These are phyloP conservation scores for Quercus agrifolia DNA, from an alignment of 306 rosid species.

Conservation along the genomic window DNA sequence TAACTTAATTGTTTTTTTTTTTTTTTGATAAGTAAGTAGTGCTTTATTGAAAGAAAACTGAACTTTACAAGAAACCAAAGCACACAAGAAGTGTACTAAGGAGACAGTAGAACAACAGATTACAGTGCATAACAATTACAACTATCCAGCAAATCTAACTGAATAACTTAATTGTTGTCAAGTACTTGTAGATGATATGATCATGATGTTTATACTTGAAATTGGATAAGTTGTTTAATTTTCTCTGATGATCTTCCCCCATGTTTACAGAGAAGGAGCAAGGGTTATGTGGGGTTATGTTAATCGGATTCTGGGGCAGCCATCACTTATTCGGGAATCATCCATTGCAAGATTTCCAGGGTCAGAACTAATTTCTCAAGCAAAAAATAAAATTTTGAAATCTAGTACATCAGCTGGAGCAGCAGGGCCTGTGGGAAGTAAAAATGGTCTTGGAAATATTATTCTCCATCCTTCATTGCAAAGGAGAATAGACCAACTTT, in stretches of 20 bases:
- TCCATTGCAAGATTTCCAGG: slow-evolving; percentile 88
- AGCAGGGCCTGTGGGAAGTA: slow-evolving; percentile 40
- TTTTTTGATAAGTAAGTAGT: no score
- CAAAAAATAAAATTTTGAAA: slow-evolving; percentile 55
- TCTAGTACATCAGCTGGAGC: slow-evolving; percentile 46
- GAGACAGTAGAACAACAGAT: no score
- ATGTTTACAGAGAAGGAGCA: slow-evolving; percentile 78
- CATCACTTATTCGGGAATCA: slow-evolving; percentile 94
- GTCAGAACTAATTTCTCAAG: slow-evolving; percentile 60
- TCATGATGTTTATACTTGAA: background rate
- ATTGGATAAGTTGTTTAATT: slow-evolving; percentile 21
- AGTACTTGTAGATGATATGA: background rate
- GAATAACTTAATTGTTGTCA: background rate
- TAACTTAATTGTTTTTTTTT: background rate
- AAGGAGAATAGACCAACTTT: slow-evolving; percentile 88
- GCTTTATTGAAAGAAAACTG: no score
- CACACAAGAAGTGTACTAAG: no score
- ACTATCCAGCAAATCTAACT: no score
- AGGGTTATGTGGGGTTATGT: slow-evolving; percentile 96
- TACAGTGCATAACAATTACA: no score
- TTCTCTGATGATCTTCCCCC: slow-evolving; percentile 15
- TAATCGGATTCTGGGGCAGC: slow-evolving; percentile 97
- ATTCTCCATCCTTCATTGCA: slow-evolving; percentile 86
- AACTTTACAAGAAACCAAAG: no score
- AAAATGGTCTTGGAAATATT: slow-evolving; percentile 63